Evolutionary conservation across 805 yeast species (phyloP).

Genomic region (Starmerella floris): DNA sequence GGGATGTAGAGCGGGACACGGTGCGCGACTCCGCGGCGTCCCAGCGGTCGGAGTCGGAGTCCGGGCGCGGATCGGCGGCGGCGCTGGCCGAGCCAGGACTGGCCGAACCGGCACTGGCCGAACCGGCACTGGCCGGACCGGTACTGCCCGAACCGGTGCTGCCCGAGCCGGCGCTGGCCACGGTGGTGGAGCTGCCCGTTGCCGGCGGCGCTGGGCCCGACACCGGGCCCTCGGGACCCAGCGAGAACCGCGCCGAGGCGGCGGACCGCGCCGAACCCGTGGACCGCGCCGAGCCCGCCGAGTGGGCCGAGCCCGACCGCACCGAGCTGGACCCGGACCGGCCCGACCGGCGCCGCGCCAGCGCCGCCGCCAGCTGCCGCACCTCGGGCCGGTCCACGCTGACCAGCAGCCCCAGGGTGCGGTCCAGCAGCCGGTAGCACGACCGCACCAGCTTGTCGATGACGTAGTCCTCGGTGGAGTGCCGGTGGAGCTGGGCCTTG

Average conservation of each 20-base stretch:
- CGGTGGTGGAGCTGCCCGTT: neutral
- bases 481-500: slow-evolving; percentile 27
- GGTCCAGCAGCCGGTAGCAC: slow-evolving; percentile 25
- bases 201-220: neutral
- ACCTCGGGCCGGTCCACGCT: slow-evolving; percentile 22
- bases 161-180: neutral
- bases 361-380: neutral
- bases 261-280: neutral
- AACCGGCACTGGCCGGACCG: neutral
- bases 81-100: neutral
- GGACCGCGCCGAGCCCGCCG: neutral
- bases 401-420: slow-evolving; percentile 26
- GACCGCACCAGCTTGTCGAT: slow-evolving; percentile 26
- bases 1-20: neutral
- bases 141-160: neutral
- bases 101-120: neutral
- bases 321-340: neutral
- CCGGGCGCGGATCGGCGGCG: neutral
- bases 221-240: too few relatives aligned
- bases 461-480: slow-evolving; percentile 23
- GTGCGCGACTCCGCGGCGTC: neutral
- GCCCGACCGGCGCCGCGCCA: neutral
- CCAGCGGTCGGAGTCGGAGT: neutral
- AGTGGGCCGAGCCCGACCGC: neutral
- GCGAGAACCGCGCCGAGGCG: neutral